Percentiles rank a stretch among this genome's conserved stretches.
phyloP scores from a whole-genome alignment of 2,329 filamentous ascomycete species.

The Colletotrichum destructivum region DNA sequence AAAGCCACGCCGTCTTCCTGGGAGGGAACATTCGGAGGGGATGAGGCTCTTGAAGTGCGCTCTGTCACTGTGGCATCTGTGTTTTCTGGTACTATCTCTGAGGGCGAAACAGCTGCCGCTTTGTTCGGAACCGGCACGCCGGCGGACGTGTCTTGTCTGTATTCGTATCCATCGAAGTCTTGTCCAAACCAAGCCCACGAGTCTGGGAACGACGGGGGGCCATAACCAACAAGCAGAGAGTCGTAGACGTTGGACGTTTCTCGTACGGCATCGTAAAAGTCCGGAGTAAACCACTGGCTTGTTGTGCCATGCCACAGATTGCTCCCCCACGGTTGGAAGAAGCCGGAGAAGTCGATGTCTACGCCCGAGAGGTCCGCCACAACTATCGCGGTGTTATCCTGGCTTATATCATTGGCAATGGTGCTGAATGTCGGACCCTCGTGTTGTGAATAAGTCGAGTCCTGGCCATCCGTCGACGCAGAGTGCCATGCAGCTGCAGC shows the following conservation, averaged over 20 bases:
- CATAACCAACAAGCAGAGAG: background rate
- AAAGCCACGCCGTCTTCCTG: slow-evolving; percentile 21
- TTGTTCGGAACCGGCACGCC: background rate
- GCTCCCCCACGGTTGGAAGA: slow-evolving; percentile 3
- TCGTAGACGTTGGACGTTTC: background rate
- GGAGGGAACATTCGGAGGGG: slow-evolving; percentile 23
- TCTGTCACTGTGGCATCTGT: background rate
- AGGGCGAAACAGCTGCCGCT: background rate
- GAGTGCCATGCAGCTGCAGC: background rate
- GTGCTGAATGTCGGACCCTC: background rate
- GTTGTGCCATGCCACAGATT: slow-evolving; percentile 5
- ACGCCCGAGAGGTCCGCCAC: background rate
- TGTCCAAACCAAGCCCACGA: slow-evolving; percentile 14
- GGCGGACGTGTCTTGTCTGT: background rate
- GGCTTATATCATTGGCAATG: background rate
- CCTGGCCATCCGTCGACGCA: background rate
- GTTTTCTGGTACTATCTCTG: background rate
- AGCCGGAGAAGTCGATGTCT: slow-evolving; percentile 7
- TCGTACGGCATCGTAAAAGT: slow-evolving; percentile 19
- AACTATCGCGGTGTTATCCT: background rate
- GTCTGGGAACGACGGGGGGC: background rate
- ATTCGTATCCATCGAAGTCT: background rate
- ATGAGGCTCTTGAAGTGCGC: background rate
- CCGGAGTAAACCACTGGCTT: slow-evolving; percentile 21
- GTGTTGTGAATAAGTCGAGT: background rate